Evolutionary conservation across 2,329 filamentous ascomycete genomes (phyloP).

Genomic region (Botrytis tulipae): DNA sequence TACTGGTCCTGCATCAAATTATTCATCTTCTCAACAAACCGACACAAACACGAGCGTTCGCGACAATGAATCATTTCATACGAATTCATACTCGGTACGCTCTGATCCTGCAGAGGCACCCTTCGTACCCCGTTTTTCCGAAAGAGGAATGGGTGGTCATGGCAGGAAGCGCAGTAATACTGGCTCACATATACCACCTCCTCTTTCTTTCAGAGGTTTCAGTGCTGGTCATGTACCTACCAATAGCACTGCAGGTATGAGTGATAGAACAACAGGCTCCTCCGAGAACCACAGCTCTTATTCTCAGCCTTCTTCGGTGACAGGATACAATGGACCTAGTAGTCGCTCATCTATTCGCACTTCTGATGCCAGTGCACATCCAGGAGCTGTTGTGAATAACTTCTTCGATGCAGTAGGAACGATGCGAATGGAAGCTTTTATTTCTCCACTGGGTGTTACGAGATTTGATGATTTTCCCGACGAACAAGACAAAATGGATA

Average conservation of each 20-base stretch:
- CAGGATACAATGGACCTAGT: conserved; percentile 44
- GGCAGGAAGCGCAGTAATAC: conserved; percentile 88
- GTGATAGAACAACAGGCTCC: conserved; percentile 54
- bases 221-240: conserved; percentile 45
- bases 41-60: conserved; percentile 24
- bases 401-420: conserved; percentile 90
- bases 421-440: conserved; percentile 96
- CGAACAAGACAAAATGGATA: conserved; percentile 38
- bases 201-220: conserved; percentile 76
- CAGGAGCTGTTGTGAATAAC: conserved; percentile 39
- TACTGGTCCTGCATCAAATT: conserved; percentile 41
- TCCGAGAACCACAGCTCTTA: conserved; percentile 53
- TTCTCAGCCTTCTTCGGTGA: conserved; percentile 48
- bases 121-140: conserved; percentile 66
- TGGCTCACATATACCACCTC: conserved; percentile 68
- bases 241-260: conserved; percentile 58
- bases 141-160: conserved; percentile 55
- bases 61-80: conserved; percentile 33
- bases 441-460: conserved; percentile 56
- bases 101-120: conserved; percentile 62
- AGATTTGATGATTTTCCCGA: conserved; percentile 37
- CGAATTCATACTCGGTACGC: conserved; percentile 25
- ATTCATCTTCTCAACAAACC: conserved; percentile 31
- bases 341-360: conserved; percentile 38
- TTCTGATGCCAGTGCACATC: conserved; percentile 36